A percentile compares a stretch with the other conserved stretches of the same genome.
phyloP scores from a whole-genome alignment of 768 basidiomycete genomes.

The Leucocoprinus leucothites region DNA sequence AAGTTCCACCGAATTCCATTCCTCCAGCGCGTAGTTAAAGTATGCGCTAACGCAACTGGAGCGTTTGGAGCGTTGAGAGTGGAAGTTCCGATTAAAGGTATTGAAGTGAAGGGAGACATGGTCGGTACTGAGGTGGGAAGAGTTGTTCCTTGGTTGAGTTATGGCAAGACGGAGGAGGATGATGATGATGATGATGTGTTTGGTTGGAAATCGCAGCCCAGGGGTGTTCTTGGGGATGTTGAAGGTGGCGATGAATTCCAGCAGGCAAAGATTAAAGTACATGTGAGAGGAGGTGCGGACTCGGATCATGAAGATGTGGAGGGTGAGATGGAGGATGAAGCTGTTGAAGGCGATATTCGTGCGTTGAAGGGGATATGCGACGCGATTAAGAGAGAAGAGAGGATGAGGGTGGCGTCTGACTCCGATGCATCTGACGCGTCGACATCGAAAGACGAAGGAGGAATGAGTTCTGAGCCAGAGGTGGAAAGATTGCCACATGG shows the following conservation, averaged over 20 bases:
- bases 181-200: constrained; percentile 22
- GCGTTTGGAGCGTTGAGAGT: constrained; percentile 83
- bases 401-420: constrained; percentile 15
- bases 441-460: neutral
- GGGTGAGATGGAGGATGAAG: constrained; percentile 34
- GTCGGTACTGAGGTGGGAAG: constrained; percentile 63
- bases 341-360: constrained; percentile 34
- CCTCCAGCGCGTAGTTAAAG: constrained; percentile 81
- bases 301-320: constrained; percentile 25
- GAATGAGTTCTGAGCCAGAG: constrained; percentile 15
- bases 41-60: constrained; percentile 84
- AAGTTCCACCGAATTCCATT: constrained; percentile 81
- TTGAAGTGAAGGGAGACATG: constrained; percentile 45
- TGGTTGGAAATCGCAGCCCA: constrained; percentile 31
- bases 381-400: constrained; percentile 26
- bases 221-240: constrained; percentile 34
- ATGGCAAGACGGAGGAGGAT: neutral
- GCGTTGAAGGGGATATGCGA: constrained; percentile 30
- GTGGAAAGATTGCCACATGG: constrained; percentile 38
- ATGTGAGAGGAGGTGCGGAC: constrained; percentile 1
- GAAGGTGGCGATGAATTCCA: constrained; percentile 16
- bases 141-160: constrained; percentile 61
- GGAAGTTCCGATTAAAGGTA: constrained; percentile 58
- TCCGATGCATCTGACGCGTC: no score
- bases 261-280: no score